Percentiles rank a stretch among this genome's conserved stretches.
Evolutionary conservation across 2,329 filamentous ascomycete species (phyloP).

Genomic region (Graphium sp.): DNA sequence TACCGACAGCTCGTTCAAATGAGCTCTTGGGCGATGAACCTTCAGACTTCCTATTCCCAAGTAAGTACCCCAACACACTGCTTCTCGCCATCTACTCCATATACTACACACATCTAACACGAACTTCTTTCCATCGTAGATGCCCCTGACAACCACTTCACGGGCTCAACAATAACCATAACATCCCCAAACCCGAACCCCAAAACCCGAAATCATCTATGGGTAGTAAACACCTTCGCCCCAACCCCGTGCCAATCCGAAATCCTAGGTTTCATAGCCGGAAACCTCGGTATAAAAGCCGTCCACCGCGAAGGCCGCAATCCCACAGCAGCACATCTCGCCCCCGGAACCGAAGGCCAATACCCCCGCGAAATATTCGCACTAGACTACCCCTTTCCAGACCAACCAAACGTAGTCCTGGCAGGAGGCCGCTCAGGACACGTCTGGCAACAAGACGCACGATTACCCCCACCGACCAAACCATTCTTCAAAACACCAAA

Average conservation of each 20-base stretch:
- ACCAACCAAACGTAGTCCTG: conserved; percentile 4
- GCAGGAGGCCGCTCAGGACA: conserved; percentile 3
- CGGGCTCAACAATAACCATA: too few species aligned
- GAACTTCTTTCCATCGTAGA: too few species aligned
- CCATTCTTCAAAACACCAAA: background rate
- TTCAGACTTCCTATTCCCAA: too few species aligned
- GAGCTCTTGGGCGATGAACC: too few species aligned
- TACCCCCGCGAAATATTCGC: conserved; percentile 5
- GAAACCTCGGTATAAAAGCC: conserved; percentile 3
- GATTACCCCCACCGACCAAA: conserved; percentile 1
- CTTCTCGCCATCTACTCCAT: too few species aligned
- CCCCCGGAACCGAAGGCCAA: background rate
- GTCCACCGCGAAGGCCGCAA: too few species aligned
- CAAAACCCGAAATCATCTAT: conserved; percentile 1
- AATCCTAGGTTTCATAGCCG: conserved; percentile 11
- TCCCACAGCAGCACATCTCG: background rate
- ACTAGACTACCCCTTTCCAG: conserved; percentile 4
- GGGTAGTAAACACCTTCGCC: conserved; percentile 20
- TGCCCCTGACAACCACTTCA: too few species aligned
- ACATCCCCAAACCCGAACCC: background rate
- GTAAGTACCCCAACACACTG: too few species aligned
- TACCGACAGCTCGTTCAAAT: too few species aligned
- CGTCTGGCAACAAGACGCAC: conserved; percentile 5
- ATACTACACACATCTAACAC: too few species aligned
- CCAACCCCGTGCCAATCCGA: conserved; percentile 31